Evolutionary conservation across 2,329 filamentous ascomycete genomes (phyloP).

Genomic region (Fusarium devonianum): DNA sequence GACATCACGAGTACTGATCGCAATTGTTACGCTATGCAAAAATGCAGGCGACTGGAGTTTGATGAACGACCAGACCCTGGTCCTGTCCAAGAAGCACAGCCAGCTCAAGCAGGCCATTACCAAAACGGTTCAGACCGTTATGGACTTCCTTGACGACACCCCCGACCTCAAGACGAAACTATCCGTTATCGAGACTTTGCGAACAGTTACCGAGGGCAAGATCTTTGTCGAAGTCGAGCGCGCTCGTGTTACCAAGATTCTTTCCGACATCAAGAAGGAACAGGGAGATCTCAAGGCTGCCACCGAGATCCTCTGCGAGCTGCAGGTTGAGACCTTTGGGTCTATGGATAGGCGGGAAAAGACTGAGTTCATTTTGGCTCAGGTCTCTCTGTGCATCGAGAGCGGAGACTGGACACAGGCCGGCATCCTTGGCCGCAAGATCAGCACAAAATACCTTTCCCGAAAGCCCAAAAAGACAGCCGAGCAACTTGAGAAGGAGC

Average conservation of each 20-base stretch:
- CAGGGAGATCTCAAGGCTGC: slow-evolving; percentile 92
- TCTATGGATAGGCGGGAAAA: slow-evolving; percentile 98
- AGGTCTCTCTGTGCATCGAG: slow-evolving; percentile 94
- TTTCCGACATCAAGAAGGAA: slow-evolving; percentile 96
- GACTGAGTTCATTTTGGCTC: slow-evolving; percentile 97
- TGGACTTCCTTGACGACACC: slow-evolving; percentile 87
- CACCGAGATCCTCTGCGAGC: slow-evolving; percentile 91
- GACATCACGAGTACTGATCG: slow-evolving; percentile 85
- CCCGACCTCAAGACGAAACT: slow-evolving; percentile 88
- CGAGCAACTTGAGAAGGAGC: slow-evolving; percentile 89
- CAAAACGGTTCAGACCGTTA: slow-evolving; percentile 97
- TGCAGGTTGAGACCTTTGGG: slow-evolving; percentile 98
- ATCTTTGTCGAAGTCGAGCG: slow-evolving; percentile 99
- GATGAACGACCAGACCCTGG: slow-evolving; percentile 93
- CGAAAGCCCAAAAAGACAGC: slow-evolving; percentile 90
- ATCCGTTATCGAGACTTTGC: slow-evolving; percentile 90
- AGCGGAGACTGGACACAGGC: slow-evolving; percentile 96
- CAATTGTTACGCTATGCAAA: slow-evolving; percentile 94
- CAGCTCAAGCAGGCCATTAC: slow-evolving; percentile 99
- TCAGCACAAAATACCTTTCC: slow-evolving; percentile 90
- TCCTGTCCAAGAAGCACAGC: slow-evolving; percentile 99
- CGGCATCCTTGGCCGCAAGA: slow-evolving; percentile 92
- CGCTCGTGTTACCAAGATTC: slow-evolving; percentile 90
- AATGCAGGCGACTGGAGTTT: slow-evolving; percentile 90
- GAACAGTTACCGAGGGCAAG: slow-evolving; percentile 98